Conservation (phyloP, 2,329 filamentous ascomycete genomes). For the Fusarium napiforme region DNA sequence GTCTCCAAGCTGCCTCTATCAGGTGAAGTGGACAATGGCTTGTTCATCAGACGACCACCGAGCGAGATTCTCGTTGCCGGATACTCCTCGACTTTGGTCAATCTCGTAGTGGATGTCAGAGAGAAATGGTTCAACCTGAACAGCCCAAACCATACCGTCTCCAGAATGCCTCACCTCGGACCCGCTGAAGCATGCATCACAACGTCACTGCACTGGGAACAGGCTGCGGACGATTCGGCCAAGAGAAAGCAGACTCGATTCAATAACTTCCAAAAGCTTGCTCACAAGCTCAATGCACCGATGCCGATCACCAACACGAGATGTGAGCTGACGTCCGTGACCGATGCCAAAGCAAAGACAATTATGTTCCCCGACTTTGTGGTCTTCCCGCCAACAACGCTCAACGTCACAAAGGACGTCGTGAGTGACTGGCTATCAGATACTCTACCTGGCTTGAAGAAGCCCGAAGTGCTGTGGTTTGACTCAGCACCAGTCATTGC, state of each 20-base stretch:
- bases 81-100: conserved; percentile 7
- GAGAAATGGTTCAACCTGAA: conserved; percentile 29
- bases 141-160: conserved; percentile 34
- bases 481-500: conserved; percentile 22
- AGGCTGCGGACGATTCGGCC: conserved; percentile 26
- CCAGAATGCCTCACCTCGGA: conserved; percentile 34
- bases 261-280: conserved; percentile 25
- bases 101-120: conserved; percentile 28
- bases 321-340: conserved; percentile 28
- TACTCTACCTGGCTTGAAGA: background rate
- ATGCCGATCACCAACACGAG: conserved; percentile 31
- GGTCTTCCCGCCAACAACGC: conserved; percentile 5
- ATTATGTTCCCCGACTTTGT: conserved; percentile 29
- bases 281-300: conserved; percentile 19
- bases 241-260: conserved; percentile 19
- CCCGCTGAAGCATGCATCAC: conserved; percentile 27
- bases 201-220: conserved; percentile 35
- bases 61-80: conserved; percentile 27
- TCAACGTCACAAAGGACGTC: conserved; percentile 12
- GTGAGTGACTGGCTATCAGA: conserved; percentile 20
- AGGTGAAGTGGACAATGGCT: conserved; percentile 22
- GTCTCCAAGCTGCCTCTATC: conserved; percentile 28
- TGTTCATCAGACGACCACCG: conserved; percentile 23
- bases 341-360: background rate
- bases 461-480: conserved; percentile 33